A percentile compares a stretch with the other conserved stretches of the same genome.
Evolutionary conservation across 2,329 filamentous ascomycete species (phyloP).

Genomic region (Aspergillus sp.): DNA sequence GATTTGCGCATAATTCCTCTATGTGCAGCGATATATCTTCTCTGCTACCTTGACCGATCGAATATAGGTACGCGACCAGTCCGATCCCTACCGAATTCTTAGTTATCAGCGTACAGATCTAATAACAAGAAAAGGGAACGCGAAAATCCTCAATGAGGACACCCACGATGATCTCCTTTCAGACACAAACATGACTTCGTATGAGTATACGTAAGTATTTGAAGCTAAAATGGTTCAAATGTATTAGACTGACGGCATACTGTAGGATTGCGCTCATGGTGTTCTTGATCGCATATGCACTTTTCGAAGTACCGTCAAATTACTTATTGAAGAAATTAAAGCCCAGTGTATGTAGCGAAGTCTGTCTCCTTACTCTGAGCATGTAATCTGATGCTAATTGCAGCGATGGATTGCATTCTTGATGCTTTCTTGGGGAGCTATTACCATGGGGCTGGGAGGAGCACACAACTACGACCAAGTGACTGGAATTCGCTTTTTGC

Average conservation of each 20-base stretch:
- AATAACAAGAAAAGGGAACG: slow-evolving; percentile 43
- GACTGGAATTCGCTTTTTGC: slow-evolving; percentile 43
- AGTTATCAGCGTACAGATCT: background rate
- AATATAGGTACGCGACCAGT: slow-evolving; percentile 53
- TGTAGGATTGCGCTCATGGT: slow-evolving; percentile 42
- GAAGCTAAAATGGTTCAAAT: slow-evolving; percentile 4
- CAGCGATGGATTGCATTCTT: slow-evolving; percentile 47
- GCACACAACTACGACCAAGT: slow-evolving; percentile 39
- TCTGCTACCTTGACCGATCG: slow-evolving; percentile 63
- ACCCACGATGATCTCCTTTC: slow-evolving; percentile 58
- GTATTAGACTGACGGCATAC: too few species aligned
- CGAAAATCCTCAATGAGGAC: slow-evolving; percentile 60
- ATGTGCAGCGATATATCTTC: slow-evolving; percentile 60
- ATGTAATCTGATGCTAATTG: background rate
- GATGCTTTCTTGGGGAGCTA: slow-evolving; percentile 46
- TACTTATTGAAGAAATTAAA: slow-evolving; percentile 46
- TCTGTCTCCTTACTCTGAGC: background rate
- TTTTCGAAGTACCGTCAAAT: slow-evolving; percentile 49
- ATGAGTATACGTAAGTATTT: slow-evolving; percentile 51
- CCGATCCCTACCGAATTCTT: too few species aligned
- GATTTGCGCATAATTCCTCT: slow-evolving; percentile 61
- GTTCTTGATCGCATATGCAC: slow-evolving; percentile 45
- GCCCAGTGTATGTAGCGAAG: slow-evolving; percentile 31
- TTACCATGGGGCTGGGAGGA: slow-evolving; percentile 46
- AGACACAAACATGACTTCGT: slow-evolving; percentile 57